Conservation (phyloP, 2,329 filamentous ascomycete genomes). For the Myriosclerotinia scirpicola region DNA sequence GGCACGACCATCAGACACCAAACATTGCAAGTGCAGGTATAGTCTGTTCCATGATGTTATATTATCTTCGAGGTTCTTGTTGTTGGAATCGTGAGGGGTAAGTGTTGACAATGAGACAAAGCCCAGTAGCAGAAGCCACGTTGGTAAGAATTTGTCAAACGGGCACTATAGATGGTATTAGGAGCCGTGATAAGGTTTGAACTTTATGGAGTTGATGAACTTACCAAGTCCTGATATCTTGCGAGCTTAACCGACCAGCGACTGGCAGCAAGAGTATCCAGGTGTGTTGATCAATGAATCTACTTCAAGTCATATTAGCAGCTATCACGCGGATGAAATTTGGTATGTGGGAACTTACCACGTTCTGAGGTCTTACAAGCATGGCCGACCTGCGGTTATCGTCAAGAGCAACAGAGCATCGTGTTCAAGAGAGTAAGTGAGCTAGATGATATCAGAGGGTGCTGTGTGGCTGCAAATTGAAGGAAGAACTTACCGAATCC, state of each 20-base stretch:
- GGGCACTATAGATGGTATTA: not conserved
- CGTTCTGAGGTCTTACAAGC: not conserved
- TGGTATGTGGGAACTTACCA: not conserved
- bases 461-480: not conserved
- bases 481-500: not conserved
- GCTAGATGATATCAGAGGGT: not conserved
- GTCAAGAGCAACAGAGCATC: constrained; percentile 1
- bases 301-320: not conserved
- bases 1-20: not conserved
- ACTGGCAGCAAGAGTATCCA: not conserved
- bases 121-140: not conserved
- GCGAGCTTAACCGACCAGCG: not conserved
- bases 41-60: not conserved
- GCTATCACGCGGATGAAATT: not conserved
- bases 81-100: not conserved
- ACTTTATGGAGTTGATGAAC: not conserved
- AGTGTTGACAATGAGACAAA: not conserved
- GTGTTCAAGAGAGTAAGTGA: too few species aligned
- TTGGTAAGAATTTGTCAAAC: not conserved
- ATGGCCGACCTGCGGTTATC: not conserved
- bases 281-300: accelerated
- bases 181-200: not conserved
- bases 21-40: not conserved
- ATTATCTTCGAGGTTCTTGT: not conserved
- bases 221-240: not conserved